Evolutionary conservation across 176 grass and related monocot species (phyloP).

Genomic region (Saccharum officinarum): DNA sequence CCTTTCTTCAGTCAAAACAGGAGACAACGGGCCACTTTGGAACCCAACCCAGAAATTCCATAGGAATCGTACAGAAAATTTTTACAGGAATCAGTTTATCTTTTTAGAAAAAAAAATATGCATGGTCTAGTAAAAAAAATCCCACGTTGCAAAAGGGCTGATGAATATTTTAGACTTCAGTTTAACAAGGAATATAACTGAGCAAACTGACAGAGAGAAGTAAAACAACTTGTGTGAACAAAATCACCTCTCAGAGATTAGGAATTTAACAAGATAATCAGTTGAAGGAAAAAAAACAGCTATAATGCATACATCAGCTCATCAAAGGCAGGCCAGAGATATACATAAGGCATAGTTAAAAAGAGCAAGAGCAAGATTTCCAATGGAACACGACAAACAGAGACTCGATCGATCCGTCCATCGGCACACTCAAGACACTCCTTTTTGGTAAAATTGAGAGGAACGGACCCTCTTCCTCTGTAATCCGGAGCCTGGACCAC

Average conservation of each 20-base stretch:
- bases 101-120: too few species aligned
- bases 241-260: too few species aligned
- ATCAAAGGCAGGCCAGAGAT: neutral
- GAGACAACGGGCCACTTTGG: neutral
- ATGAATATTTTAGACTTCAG: too few species aligned
- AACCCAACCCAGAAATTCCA: neutral
- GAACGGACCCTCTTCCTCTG: neutral
- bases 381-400: conserved; percentile 25
- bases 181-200: too few species aligned
- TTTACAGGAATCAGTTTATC: too few species aligned
- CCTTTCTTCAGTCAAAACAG: neutral
- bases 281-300: too few species aligned
- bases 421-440: conserved; percentile 24
- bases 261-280: too few species aligned
- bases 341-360: neutral
- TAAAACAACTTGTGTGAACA: too few species aligned
- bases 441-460: neutral
- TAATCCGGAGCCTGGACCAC: conserved; percentile 19
- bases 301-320: neutral
- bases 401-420: neutral
- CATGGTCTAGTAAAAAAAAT: too few species aligned
- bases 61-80: too few species aligned
- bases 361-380: conserved; percentile 2
- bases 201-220: too few species aligned
- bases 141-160: too few species aligned